These are phyloP conservation scores for Metschnikowia rubicola DNA, from an alignment of 805 yeast species.

Conservation along the genomic window DNA sequence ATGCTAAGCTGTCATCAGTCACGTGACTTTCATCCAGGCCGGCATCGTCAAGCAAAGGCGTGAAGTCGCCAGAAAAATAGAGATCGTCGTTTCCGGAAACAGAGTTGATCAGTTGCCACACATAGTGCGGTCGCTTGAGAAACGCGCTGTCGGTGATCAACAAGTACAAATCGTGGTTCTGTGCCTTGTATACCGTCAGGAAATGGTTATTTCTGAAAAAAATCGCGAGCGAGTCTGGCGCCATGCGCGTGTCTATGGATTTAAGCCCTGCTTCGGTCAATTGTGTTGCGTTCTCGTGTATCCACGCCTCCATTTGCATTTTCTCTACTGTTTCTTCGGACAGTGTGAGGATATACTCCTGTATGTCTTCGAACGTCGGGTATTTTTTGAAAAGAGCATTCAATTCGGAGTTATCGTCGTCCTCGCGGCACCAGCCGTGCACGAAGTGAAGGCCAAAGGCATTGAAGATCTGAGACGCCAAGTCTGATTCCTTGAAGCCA, in stretches of 20 bases:
- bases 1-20: constrained; percentile 17
- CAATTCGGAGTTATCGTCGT: constrained; percentile 8
- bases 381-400: constrained; percentile 19
- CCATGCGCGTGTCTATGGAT: constrained; percentile 42
- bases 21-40: constrained; percentile 4
- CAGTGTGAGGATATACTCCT: constrained; percentile 44
- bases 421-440: constrained; percentile 73
- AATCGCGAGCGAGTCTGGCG: constrained; percentile 56
- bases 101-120: constrained; percentile 78
- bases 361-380: constrained; percentile 52
- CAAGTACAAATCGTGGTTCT: constrained; percentile 49
- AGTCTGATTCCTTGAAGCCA: constrained; percentile 46
- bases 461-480: constrained; percentile 54
- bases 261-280: constrained; percentile 65
- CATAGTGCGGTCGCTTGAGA: constrained; percentile 38
- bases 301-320: constrained; percentile 29
- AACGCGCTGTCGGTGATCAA: constrained; percentile 77
- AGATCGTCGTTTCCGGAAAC: constrained; percentile 67
- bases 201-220: constrained; percentile 91
- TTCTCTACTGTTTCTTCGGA: constrained; percentile 13
- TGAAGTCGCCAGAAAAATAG: constrained; percentile 65
- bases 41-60: constrained; percentile 37
- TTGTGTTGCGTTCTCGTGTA: constrained; percentile 68
- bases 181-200: constrained; percentile 59
- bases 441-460: constrained; percentile 57